Conservation (phyloP, 257 asterid genomes). For the Apocynum venetum region DNA sequence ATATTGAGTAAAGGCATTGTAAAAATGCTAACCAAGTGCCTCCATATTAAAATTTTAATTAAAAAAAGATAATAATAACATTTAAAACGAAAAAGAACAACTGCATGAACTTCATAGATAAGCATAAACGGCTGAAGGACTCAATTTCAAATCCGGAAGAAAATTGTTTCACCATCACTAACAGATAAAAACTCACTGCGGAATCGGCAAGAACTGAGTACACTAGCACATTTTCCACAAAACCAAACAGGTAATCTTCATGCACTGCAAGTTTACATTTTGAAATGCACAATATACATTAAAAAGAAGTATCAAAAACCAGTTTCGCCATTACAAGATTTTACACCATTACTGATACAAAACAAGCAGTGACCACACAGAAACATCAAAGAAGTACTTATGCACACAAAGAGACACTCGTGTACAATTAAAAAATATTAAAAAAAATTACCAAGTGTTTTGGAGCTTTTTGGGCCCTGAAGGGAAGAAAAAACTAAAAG, state of each 20-base stretch:
- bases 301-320: background rate
- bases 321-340: background rate
- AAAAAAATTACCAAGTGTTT: constrained; percentile 42
- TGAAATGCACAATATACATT: background rate
- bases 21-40: no score
- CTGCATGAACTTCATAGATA: background rate
- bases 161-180: background rate
- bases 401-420: background rate
- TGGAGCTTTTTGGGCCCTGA: constrained; percentile 42
- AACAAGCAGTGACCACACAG: background rate
- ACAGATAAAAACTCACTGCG: background rate
- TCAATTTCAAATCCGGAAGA: background rate
- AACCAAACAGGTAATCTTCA: background rate
- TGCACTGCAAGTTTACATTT: background rate
- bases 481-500: constrained; percentile 38
- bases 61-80: background rate
- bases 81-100: background rate
- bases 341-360: background rate
- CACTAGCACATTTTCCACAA: background rate
- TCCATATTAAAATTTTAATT: background rate
- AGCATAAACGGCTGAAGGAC: background rate
- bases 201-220: background rate
- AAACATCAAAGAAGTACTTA: background rate
- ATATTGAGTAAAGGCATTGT: background rate
- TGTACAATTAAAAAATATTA: background rate